phyloP scores from a whole-genome alignment of 805 yeast species.

The Myxozyma melibiosi region DNA sequence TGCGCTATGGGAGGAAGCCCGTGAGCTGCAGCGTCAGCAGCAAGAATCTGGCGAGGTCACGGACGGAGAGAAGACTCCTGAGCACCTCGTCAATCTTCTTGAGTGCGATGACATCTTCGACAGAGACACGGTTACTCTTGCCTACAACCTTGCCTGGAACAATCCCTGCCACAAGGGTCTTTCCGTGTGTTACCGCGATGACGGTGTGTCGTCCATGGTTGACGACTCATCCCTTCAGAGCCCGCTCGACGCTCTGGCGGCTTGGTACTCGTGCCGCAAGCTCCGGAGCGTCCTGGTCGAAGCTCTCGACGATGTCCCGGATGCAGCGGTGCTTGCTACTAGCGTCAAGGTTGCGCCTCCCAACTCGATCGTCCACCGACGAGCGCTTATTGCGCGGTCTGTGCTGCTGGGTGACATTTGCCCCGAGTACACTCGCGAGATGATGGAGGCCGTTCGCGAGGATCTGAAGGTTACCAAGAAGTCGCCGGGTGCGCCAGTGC shows the following conservation, averaged over 20 bases:
- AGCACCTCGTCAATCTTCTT: conserved; percentile 23
- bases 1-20: conserved; percentile 39
- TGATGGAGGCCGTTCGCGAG: conserved; percentile 34
- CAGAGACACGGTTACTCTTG: conserved; percentile 36
- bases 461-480: conserved; percentile 27
- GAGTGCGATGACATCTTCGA: conserved; percentile 36
- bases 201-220: conserved; percentile 32
- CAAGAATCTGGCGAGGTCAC: conserved; percentile 10
- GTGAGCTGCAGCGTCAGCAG: conserved; percentile 25
- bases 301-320: conserved; percentile 24
- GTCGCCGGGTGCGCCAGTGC: neutral
- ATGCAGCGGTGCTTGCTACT: conserved; percentile 3
- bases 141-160: conserved; percentile 33
- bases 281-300: conserved; percentile 35
- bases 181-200: conserved; percentile 25
- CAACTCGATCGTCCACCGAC: conserved; percentile 36
- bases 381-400: conserved; percentile 39
- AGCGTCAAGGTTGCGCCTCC: conserved; percentile 39
- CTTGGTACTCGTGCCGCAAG: conserved; percentile 37
- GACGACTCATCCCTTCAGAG: conserved; percentile 36
- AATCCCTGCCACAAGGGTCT: conserved; percentile 19
- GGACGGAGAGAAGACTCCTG: conserved; percentile 31
- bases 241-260: conserved; percentile 40
- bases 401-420: conserved; percentile 36
- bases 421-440: conserved; percentile 31